A percentile compares a stretch with the other conserved stretches of the same genome.
Conservation (phyloP, 768 basidiomycete species). For the Hericium erinaceus region DNA sequence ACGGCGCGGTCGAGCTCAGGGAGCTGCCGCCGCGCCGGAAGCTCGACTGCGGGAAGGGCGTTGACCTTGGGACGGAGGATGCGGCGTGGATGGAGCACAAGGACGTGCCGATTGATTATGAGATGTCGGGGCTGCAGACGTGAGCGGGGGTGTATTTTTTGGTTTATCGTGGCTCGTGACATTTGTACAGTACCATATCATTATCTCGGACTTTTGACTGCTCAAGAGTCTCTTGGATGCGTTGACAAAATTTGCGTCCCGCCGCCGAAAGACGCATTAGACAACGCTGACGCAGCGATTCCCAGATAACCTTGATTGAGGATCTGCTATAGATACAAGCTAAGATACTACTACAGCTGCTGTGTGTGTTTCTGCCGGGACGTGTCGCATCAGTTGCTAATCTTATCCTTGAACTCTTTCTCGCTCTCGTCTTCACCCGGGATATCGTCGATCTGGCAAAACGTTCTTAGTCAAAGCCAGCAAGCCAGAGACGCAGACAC, state of each 20-base stretch:
- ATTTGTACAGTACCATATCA: neutral
- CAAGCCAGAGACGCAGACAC: constrained; percentile 14
- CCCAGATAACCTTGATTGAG: no score
- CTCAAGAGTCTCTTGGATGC: no score
- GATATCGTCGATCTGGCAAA: constrained; percentile 44
- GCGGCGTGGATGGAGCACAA: constrained; percentile 61
- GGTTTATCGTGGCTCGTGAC: neutral
- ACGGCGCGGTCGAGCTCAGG: constrained; percentile 35
- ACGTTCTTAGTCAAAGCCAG: constrained; percentile 19
- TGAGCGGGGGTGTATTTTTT: neutral
- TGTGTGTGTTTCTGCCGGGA: neutral
- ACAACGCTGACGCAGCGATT: no score
- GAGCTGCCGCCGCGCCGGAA: constrained; percentile 49
- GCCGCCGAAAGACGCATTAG: no score
- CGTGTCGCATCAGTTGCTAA: constrained; percentile 20
- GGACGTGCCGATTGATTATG: constrained; percentile 71
- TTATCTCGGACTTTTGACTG: no score
- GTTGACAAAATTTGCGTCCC: no score
- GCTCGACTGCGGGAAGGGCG: constrained; percentile 56
- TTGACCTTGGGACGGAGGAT: constrained; percentile 54
- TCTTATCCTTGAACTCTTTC: constrained; percentile 41
- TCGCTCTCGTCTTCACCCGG: constrained; percentile 58
- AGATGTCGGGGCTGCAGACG: constrained; percentile 41
- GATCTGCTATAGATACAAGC: no score
- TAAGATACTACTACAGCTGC: no score